A percentile compares a stretch with the other conserved stretches of the same genome.
phyloP scores from a whole-genome alignment of 73 alveolate species.

The Effrenium voratum region DNA sequence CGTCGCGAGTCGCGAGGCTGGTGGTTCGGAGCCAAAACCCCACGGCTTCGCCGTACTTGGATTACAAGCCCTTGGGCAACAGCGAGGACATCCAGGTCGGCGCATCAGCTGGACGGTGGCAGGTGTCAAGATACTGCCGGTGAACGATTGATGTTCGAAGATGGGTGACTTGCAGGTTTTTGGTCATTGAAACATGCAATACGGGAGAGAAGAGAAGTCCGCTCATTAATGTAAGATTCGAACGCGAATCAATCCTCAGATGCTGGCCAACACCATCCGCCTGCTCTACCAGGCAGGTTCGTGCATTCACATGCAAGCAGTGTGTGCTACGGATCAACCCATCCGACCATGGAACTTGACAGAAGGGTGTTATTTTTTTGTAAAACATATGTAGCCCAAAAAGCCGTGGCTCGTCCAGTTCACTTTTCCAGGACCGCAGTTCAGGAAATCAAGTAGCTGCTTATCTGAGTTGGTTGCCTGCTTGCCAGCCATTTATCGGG shows the following conservation, averaged over 20 bases:
- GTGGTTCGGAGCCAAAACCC: slow-evolving; percentile 80
- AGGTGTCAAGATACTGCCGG: neutral
- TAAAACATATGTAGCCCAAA: too few species aligned
- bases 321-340: too few species aligned
- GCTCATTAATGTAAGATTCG: neutral
- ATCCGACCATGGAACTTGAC: too few species aligned
- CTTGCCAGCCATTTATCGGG: too few species aligned
- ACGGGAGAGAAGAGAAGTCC: neutral
- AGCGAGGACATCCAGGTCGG: slow-evolving; percentile 68
- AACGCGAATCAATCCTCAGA: slow-evolving; percentile 42
- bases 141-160: too few species aligned
- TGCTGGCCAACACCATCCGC: slow-evolving; percentile 64
- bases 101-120: neutral
- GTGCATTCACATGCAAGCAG: too few species aligned
- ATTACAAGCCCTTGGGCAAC: slow-evolving; percentile 80
- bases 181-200: neutral
- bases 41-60: slow-evolving; percentile 70
- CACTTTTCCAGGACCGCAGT: too few species aligned
- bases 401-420: too few species aligned
- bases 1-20: neutral
- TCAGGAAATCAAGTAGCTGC: too few species aligned
- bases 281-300: slow-evolving; percentile 62
- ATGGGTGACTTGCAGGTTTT: too few species aligned
- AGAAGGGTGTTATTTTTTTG: too few species aligned
- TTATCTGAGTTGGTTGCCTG: too few species aligned